phyloP scores from a whole-genome alignment of 2,329 filamentous ascomycete species.

The Ophiocordyceps robertsii region DNA sequence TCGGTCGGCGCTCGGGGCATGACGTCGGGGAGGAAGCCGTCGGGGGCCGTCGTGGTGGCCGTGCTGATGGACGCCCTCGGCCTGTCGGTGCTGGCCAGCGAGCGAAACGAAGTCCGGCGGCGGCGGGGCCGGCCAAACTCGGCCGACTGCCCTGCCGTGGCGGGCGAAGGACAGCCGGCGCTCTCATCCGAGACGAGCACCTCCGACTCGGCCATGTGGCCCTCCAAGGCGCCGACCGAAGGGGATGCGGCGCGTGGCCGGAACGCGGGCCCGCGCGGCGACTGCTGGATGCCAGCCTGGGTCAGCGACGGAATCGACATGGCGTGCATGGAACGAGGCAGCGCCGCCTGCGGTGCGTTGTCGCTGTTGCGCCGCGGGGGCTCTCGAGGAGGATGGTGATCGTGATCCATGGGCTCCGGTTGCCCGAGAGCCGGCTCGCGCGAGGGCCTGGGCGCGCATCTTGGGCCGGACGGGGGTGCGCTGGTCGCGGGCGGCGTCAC shows the following conservation, averaged over 20 bases:
- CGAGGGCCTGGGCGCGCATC: no score
- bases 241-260: slow-evolving; percentile 1
- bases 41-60: slow-evolving; percentile 4
- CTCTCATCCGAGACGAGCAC: slow-evolving; percentile 14
- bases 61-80: slow-evolving; percentile 8
- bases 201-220: slow-evolving; percentile 8
- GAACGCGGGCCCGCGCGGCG: slow-evolving; percentile 1
- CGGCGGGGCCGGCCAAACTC: slow-evolving; percentile 1
- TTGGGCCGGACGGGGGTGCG: no score
- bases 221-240: slow-evolving; percentile 2
- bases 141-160: slow-evolving; percentile 3
- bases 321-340: slow-evolving; percentile 4
- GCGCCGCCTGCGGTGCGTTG: neutral
- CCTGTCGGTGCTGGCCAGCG: slow-evolving; percentile 5
- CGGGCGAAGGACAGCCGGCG: slow-evolving; percentile 14
- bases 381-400: neutral
- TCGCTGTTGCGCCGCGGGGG: neutral
- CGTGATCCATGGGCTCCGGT: neutral
- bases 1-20: slow-evolving; percentile 13
- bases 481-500: neutral
- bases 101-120: slow-evolving; percentile 8
- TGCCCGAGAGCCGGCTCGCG: neutral
- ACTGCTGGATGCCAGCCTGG: slow-evolving; percentile 6
- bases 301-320: slow-evolving; percentile 10
- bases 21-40: slow-evolving; percentile 9